Conservation (phyloP, 768 basidiomycete species). For the Naganishia vishniacii region DNA sequence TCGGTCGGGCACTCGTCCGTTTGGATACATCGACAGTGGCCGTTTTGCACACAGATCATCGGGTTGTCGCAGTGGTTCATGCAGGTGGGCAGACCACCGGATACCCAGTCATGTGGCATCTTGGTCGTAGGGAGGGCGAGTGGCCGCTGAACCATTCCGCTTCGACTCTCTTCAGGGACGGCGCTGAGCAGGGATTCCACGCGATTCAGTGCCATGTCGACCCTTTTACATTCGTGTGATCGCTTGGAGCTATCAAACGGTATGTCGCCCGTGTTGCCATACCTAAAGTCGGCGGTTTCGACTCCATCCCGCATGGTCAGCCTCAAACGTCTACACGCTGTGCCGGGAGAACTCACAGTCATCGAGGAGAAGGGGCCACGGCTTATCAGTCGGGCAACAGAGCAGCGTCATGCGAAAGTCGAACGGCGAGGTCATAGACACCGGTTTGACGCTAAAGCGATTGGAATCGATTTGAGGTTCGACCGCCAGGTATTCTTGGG, state of each 20-base stretch:
- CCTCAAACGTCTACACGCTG: too few species aligned
- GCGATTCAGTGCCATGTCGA: conserved; percentile 23
- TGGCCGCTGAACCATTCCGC: conserved; percentile 18
- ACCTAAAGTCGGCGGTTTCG: conserved; percentile 41
- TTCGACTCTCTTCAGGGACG: background rate
- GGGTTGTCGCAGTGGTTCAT: conserved; percentile 48
- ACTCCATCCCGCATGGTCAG: too few species aligned
- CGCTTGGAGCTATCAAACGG: conserved; percentile 42
- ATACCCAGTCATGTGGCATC: conserved; percentile 36
- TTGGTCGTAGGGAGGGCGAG: conserved; percentile 16
- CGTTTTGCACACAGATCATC: conserved; percentile 46
- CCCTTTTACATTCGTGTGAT: conserved; percentile 31
- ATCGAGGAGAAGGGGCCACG: conserved; percentile 46
- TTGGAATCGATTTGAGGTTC: conserved; percentile 5
- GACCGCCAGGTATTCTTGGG: conserved; percentile 26
- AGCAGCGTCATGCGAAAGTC: conserved; percentile 45
- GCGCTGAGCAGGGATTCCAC: conserved; percentile 10
- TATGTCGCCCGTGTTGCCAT: conserved; percentile 42
- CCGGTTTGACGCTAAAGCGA: background rate
- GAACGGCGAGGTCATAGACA: conserved; percentile 25
- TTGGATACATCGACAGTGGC: conserved; percentile 46
- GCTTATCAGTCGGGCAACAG: conserved; percentile 41
- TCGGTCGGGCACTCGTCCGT: conserved; percentile 40
- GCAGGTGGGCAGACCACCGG: conserved; percentile 42
- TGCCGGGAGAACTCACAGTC: conserved; percentile 40